Evolutionary conservation across 75 land plant species (phyloP).

Genomic region (Azolla pinnata): DNA sequence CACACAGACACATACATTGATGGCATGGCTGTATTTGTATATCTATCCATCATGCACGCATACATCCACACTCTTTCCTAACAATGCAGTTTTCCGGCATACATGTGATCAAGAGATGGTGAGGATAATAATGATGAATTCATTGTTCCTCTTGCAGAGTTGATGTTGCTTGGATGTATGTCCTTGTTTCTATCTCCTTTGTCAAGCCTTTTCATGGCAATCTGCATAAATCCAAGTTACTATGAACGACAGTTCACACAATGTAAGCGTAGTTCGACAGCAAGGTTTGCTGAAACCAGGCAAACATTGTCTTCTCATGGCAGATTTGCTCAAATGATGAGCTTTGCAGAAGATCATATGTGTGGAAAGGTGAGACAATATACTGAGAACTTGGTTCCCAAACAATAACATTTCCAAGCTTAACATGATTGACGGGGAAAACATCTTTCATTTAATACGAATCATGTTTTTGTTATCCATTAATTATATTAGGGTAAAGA

Average conservation of each 20-base stretch:
- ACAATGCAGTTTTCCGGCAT: no score
- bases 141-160: no score
- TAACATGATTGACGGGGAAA: background rate
- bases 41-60: no score
- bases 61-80: no score
- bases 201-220: constrained; percentile 44
- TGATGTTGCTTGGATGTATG: constrained; percentile 86
- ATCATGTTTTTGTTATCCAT: background rate
- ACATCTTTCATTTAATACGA: background rate
- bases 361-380: background rate
- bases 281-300: constrained; percentile 11
- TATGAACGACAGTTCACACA: constrained; percentile 48
- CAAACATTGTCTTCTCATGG: background rate
- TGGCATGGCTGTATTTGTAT: no score
- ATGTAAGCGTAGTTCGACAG: constrained; percentile 33
- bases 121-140: no score
- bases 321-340: background rate
- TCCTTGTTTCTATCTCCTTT: constrained; percentile 63
- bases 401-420: background rate
- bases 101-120: no score
- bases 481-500: constrained; percentile 43
- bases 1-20: no score
- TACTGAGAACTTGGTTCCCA: background rate
- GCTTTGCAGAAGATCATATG: background rate
- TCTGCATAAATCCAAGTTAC: constrained; percentile 59